Evolutionary conservation across 2,329 filamentous ascomycete species (phyloP).

Genomic region (Beauveria bassiana): DNA sequence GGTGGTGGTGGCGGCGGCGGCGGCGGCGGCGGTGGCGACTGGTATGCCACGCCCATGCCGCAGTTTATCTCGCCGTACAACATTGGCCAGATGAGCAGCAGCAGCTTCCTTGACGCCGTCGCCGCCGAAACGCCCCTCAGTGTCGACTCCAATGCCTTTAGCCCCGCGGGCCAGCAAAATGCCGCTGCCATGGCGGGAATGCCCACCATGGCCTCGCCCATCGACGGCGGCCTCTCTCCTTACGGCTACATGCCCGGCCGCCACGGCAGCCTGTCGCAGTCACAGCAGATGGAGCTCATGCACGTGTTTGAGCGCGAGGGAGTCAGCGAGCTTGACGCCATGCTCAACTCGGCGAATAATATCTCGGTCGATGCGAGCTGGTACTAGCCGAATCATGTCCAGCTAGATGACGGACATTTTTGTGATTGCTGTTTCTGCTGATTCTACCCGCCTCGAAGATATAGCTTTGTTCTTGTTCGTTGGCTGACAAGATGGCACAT

Average conservation of each 20-base stretch:
- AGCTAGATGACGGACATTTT: not conserved
- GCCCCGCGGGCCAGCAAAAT: slow-evolving; percentile 19
- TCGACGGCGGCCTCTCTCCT: slow-evolving; percentile 10
- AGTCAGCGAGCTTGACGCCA: slow-evolving; percentile 52
- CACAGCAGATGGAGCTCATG: slow-evolving; percentile 80
- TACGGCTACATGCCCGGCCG: slow-evolving; percentile 35
- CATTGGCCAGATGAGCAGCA: slow-evolving; percentile 34
- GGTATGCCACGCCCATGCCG: slow-evolving; percentile 42
- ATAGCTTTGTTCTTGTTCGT: not conserved
- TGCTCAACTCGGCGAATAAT: slow-evolving; percentile 36
- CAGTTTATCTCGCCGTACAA: slow-evolving; percentile 47
- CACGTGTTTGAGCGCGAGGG: slow-evolving; percentile 66
- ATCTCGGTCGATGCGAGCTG: slow-evolving; percentile 23
- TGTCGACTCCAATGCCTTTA: slow-evolving; percentile 22
- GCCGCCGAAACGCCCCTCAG: slow-evolving; percentile 20
- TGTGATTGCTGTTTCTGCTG: not conserved
- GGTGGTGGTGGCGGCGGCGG: slow-evolving; percentile 13
- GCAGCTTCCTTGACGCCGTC: slow-evolving; percentile 29
- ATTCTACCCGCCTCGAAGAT: not conserved
- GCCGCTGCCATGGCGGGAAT: slow-evolving; percentile 18
- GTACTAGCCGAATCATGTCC: slow-evolving; percentile 19
- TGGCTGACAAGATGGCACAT: too few species aligned
- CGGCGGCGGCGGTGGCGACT: slow-evolving; percentile 30
- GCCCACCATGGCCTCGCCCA: slow-evolving; percentile 18
- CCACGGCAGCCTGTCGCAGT: slow-evolving; percentile 65